These are phyloP conservation scores for Cladosporium sp. DNA, from an alignment of 2,329 filamentous ascomycete genomes.

Conservation along the genomic window DNA sequence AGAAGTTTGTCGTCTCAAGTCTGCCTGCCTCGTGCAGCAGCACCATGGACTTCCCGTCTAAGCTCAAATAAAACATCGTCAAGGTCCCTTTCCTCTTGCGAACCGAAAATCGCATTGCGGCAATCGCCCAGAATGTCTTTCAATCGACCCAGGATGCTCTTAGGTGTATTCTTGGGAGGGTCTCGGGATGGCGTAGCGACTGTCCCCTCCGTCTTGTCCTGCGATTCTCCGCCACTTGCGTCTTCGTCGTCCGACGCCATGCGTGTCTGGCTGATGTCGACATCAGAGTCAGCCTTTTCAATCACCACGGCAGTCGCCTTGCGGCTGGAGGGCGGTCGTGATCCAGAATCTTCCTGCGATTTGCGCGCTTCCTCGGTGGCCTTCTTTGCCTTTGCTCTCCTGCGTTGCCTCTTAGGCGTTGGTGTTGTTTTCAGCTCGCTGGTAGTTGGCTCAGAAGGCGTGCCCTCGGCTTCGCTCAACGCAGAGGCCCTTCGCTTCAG, in stretches of 20 bases:
- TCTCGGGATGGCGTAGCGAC: conserved; percentile 22
- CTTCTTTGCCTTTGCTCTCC: conserved; percentile 14
- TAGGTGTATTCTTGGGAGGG: conserved; percentile 35
- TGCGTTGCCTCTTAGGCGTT: conserved; percentile 26
- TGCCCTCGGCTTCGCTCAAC: conserved; percentile 24
- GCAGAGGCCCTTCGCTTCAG: conserved; percentile 36
- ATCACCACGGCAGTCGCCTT: conserved; percentile 14
- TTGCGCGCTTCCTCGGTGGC: conserved; percentile 27
- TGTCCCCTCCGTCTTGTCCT: background rate
- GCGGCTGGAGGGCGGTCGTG: conserved; percentile 3
- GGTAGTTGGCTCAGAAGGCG: conserved; percentile 15
- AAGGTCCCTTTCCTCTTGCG: conserved; percentile 67
- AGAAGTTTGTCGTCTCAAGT: background rate
- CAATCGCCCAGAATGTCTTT: conserved; percentile 62
- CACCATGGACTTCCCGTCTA: conserved; percentile 71
- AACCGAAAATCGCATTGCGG: conserved; percentile 60
- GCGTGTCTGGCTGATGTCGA: conserved; percentile 12
- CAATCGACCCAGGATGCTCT: conserved; percentile 58
- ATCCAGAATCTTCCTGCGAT: conserved; percentile 28
- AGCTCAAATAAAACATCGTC: conserved; percentile 81
- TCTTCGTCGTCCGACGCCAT: conserved; percentile 8
- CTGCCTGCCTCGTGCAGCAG: conserved; percentile 46
- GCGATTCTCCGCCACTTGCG: conserved; percentile 3
- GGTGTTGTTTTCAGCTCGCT: conserved; percentile 28
- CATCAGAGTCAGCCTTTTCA: background rate